Percentiles rank a stretch among this genome's conserved stretches.
phyloP scores from a whole-genome alignment of 2,329 filamentous ascomycete genomes.

The Tolypocladium pustulatum region DNA sequence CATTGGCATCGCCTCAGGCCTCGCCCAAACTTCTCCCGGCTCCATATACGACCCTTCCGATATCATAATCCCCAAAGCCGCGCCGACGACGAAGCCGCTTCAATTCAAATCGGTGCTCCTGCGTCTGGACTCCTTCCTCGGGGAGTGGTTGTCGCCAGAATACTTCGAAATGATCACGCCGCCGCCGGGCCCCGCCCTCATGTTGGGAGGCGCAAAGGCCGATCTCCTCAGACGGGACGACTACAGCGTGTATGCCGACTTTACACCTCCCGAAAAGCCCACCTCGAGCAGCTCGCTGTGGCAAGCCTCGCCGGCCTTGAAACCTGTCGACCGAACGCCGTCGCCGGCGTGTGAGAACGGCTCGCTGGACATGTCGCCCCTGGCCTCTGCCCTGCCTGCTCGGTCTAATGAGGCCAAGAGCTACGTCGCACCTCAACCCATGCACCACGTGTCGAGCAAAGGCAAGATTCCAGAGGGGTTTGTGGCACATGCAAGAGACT shows the following conservation, averaged over 20 bases:
- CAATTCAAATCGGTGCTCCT: constrained; percentile 50
- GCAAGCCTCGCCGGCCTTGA: constrained; percentile 19
- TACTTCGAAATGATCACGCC: constrained; percentile 91
- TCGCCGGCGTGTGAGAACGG: constrained; percentile 15
- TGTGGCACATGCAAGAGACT: constrained; percentile 80
- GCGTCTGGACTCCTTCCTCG: constrained; percentile 83
- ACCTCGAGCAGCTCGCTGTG: constrained; percentile 17
- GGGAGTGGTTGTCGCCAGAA: constrained; percentile 88
- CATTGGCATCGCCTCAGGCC: constrained; percentile 75
- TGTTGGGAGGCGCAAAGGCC: constrained; percentile 82
- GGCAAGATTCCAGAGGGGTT: constrained; percentile 81
- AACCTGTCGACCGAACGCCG: constrained; percentile 10
- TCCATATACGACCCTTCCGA: constrained; percentile 22
- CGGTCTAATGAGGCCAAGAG: constrained; percentile 21
- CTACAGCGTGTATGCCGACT: constrained; percentile 35
- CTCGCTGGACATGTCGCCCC: constrained; percentile 16
- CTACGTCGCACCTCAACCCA: constrained; percentile 69
- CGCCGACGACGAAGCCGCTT: constrained; percentile 12
- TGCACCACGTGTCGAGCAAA: constrained; percentile 71
- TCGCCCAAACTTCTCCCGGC: constrained; percentile 45
- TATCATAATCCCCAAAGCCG: constrained; percentile 21
- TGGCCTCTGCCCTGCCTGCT: constrained; percentile 23
- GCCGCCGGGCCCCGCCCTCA: constrained; percentile 74
- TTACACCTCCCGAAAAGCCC: constrained; percentile 10
- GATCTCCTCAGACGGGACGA: constrained; percentile 72